phyloP scores from a whole-genome alignment of 768 basidiomycete species.

The Rhizopogon salebrosus region DNA sequence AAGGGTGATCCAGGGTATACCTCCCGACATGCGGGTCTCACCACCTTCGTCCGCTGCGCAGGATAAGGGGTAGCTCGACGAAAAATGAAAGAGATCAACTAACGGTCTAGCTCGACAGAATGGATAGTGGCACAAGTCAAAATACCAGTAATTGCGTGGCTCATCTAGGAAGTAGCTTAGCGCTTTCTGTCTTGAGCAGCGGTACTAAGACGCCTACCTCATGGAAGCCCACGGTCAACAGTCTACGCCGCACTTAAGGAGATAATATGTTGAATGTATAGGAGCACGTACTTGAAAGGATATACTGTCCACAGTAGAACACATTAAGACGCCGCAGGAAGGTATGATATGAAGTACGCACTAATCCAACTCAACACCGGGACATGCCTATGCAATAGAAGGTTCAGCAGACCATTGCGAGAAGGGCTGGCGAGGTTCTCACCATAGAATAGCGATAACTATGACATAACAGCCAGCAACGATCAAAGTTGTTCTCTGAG shows the following conservation, averaged over 20 bases:
- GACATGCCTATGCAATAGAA: constrained; percentile 54
- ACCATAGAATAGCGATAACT: constrained; percentile 79
- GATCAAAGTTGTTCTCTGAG: constrained; percentile 73
- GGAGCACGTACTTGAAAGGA: constrained; percentile 74
- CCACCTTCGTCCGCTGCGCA: constrained; percentile 80
- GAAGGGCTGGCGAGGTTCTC: constrained; percentile 16
- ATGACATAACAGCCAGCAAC: constrained; percentile 74
- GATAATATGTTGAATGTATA: constrained; percentile 1
- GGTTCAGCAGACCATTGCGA: constrained; percentile 1
- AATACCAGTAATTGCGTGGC: constrained; percentile 76
- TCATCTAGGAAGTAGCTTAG: constrained; percentile 50
- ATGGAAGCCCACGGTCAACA: constrained; percentile 86
- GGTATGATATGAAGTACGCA: constrained; percentile 34
- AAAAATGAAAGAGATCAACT: constrained; percentile 22
- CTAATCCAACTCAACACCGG: constrained; percentile 68
- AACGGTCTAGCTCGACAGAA: constrained; percentile 84
- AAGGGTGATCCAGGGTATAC: constrained; percentile 74
- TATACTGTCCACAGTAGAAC: constrained; percentile 50
- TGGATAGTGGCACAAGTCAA: constrained; percentile 84
- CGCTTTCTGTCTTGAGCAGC: neutral
- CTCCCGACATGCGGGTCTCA: constrained; percentile 82
- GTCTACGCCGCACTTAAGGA: constrained; percentile 30
- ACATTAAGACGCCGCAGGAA: neutral
- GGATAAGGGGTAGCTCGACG: constrained; percentile 3
- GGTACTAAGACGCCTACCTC: constrained; percentile 44